Evolutionary conservation across 2,329 filamentous ascomycete species (phyloP).

Genomic region (Arthrinium phaeospermum): DNA sequence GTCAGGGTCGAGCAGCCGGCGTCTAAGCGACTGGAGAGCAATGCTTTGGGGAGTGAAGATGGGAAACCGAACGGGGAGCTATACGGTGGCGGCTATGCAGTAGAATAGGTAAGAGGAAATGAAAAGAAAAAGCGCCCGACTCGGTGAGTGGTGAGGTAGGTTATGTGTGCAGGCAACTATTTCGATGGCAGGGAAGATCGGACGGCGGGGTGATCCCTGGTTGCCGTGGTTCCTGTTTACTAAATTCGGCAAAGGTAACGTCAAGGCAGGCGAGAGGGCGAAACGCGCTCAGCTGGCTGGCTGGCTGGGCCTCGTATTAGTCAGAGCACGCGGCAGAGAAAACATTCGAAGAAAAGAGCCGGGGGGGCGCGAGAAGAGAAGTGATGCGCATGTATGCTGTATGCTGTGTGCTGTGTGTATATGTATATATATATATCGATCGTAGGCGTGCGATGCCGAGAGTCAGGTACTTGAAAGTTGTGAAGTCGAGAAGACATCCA

Average conservation of each 20-base stretch:
- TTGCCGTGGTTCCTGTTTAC: conserved; percentile 18
- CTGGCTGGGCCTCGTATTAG: background rate
- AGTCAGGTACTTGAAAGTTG: background rate
- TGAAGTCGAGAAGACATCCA: conserved; percentile 5
- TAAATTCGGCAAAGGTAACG: conserved; percentile 1
- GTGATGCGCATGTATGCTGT: background rate
- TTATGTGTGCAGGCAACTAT: conserved; percentile 9
- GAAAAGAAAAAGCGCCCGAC: background rate
- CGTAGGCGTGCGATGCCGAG: background rate
- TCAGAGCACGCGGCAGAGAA: background rate
- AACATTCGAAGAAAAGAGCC: background rate
- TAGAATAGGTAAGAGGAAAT: background rate
- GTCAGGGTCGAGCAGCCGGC: conserved; percentile 5
- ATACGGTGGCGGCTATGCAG: background rate
- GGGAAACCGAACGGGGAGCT: background rate
- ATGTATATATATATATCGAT: background rate
- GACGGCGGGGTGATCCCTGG: conserved; percentile 10
- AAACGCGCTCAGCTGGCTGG: background rate
- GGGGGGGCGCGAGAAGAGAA: background rate
- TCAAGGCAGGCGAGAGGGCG: background rate
- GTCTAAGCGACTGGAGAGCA: background rate
- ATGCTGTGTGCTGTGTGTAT: background rate
- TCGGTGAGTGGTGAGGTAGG: background rate
- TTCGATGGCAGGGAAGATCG: conserved; percentile 2
- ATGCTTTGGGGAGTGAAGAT: background rate